Conservation (phyloP, 2,329 filamentous ascomycete species). For the Coniochaeta sp. region DNA sequence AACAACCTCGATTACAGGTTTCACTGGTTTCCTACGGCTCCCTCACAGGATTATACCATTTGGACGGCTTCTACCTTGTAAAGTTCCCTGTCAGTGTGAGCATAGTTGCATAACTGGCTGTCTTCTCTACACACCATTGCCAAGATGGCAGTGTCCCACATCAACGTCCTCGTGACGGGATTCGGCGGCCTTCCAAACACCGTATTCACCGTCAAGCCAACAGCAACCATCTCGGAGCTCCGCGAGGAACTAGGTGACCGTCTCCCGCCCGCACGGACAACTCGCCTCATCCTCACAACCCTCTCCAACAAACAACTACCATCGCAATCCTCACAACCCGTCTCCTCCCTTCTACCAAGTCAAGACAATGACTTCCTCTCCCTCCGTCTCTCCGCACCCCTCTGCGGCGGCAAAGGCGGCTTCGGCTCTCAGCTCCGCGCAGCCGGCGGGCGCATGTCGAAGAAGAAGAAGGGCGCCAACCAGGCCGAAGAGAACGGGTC, state of each 20-base stretch:
- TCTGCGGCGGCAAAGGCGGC: slow-evolving; percentile 92
- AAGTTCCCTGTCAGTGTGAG: not conserved
- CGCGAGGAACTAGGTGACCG: slow-evolving; percentile 54
- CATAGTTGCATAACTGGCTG: not conserved
- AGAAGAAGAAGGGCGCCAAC: slow-evolving; percentile 77
- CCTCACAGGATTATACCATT: not conserved
- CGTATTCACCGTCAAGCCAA: slow-evolving; percentile 63
- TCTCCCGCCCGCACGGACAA: slow-evolving; percentile 48
- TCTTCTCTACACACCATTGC: not conserved
- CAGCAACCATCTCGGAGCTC: slow-evolving; percentile 61
- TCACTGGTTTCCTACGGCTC: not conserved
- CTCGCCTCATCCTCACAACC: slow-evolving; percentile 72
- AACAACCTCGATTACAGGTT: not conserved
- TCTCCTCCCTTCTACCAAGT: slow-evolving; percentile 54
- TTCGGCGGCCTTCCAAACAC: slow-evolving; percentile 78
- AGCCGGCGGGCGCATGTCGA: slow-evolving; percentile 95
- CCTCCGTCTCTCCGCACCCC: slow-evolving; percentile 68
- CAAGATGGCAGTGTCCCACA: slow-evolving; percentile 45
- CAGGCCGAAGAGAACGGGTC: slow-evolving; percentile 81
- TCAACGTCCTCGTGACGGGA: slow-evolving; percentile 80
- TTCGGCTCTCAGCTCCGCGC: slow-evolving; percentile 96
- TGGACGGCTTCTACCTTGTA: not conserved
- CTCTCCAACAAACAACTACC: slow-evolving; percentile 66
- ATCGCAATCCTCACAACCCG: slow-evolving; percentile 39
- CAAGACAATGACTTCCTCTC: slow-evolving; percentile 64